Percentiles rank a stretch among this genome's conserved stretches.
Evolutionary conservation across 352 stramenopile genomes (phyloP).

Genomic region (Phytophthora pisi): DNA sequence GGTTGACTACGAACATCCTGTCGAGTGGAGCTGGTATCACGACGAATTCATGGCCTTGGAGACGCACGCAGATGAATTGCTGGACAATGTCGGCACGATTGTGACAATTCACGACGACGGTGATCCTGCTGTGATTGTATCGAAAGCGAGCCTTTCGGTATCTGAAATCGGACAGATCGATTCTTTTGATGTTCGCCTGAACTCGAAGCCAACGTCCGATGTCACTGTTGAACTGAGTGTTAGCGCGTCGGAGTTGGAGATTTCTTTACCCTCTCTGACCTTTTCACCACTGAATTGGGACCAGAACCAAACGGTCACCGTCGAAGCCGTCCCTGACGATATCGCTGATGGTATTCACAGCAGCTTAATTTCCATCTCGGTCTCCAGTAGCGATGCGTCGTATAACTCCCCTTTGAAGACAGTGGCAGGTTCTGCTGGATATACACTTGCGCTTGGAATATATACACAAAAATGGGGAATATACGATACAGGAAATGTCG

Average conservation of each 20-base stretch:
- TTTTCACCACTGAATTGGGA: constrained; percentile 58
- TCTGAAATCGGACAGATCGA: constrained; percentile 75
- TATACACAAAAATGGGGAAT: constrained; percentile 54
- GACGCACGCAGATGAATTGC: constrained; percentile 34
- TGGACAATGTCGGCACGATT: constrained; percentile 70
- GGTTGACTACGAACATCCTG: constrained; percentile 63
- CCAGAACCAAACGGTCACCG: constrained; percentile 37
- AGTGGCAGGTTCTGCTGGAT: constrained; percentile 20
- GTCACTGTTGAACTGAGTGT: constrained; percentile 41
- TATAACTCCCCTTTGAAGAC: constrained; percentile 51
- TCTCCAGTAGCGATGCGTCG: constrained; percentile 40
- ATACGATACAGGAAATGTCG: constrained; percentile 62
- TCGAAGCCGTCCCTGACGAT: constrained; percentile 45
- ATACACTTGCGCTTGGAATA: constrained; percentile 47
- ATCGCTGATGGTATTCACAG: constrained; percentile 42
- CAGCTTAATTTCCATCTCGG: constrained; percentile 38
- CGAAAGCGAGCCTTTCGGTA: constrained; percentile 64
- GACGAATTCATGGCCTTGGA: constrained; percentile 51
- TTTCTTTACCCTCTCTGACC: constrained; percentile 35
- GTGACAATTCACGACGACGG: constrained; percentile 73
- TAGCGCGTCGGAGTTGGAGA: constrained; percentile 13
- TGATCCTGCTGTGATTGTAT: constrained; percentile 66
- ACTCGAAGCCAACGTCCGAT: constrained; percentile 45
- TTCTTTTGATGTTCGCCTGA: constrained; percentile 55
- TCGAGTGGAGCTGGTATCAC: constrained; percentile 54